A percentile compares a stretch with the other conserved stretches of the same genome.
phyloP scores from a whole-genome alignment of 1,284 basidiomycete species.

The Xanthoconium separans region DNA sequence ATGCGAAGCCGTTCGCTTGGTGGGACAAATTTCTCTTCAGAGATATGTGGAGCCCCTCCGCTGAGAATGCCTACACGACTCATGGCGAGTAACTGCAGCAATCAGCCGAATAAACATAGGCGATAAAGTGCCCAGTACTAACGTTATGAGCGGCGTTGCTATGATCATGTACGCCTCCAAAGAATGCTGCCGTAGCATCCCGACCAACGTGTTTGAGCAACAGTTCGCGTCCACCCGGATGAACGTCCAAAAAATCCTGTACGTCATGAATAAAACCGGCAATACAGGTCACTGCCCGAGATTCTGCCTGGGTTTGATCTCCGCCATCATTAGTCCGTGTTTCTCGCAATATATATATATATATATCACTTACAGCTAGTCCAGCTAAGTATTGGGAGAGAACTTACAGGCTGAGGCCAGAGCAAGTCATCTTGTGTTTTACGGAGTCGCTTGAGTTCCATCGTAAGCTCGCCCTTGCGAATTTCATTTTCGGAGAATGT shows the following conservation, averaged over 20 bases:
- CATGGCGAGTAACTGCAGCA: conserved; percentile 6
- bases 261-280: conserved; percentile 6
- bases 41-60: conserved; percentile 2
- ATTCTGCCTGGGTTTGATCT: conserved; percentile 6
- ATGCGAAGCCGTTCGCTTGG: conserved; percentile 7
- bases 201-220: conserved; percentile 69
- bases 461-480: conserved; percentile 83
- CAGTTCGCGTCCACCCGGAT: conserved; percentile 70
- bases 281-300: not conserved
- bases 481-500: conserved; percentile 90
- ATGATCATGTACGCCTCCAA: conserved; percentile 88
- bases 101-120: not conserved
- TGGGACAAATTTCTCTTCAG: conserved; percentile 6
- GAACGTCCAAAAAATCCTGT: conserved; percentile 29
- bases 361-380: not conserved
- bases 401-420: conserved; percentile 59
- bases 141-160: conserved; percentile 85
- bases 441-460: conserved; percentile 82
- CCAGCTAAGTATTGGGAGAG: conserved; percentile 4
- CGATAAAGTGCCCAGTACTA: conserved; percentile 19
- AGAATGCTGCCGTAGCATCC: conserved; percentile 88
- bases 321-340: not conserved
- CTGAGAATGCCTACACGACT: conserved; percentile 5
- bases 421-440: conserved; percentile 62
- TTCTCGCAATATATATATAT: too few species aligned